Percentiles rank a stretch among this genome's conserved stretches.
phyloP scores from a whole-genome alignment of 805 yeast species.

The Ogataea pilisensis region DNA sequence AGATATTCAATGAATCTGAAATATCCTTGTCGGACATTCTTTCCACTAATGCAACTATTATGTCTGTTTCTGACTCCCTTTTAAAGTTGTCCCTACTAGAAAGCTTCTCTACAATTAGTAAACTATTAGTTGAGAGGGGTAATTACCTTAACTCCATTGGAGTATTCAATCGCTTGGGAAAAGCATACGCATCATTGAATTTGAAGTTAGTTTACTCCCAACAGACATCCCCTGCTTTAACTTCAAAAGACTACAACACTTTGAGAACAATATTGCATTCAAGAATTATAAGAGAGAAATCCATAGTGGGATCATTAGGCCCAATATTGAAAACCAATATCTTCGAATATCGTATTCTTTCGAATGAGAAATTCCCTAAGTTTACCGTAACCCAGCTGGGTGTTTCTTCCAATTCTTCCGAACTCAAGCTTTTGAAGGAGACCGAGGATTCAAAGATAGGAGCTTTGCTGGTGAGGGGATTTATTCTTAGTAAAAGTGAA shows the following conservation, averaged over 20 bases:
- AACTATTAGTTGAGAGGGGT: conserved; percentile 32
- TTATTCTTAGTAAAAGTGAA: conserved; percentile 50
- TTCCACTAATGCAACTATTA: conserved; percentile 27
- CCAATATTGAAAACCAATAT: conserved; percentile 56
- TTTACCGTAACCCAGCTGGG: conserved; percentile 40
- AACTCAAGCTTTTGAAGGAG: conserved; percentile 45
- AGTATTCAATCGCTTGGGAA: conserved; percentile 37
- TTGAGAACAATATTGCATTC: conserved; percentile 44
- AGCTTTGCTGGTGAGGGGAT: conserved; percentile 56
- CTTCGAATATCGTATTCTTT: conserved; percentile 55
- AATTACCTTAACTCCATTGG: conserved; percentile 46
- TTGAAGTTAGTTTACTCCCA: conserved; percentile 41
- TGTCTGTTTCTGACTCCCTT: conserved; percentile 27
- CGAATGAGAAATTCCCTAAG: conserved; percentile 17
- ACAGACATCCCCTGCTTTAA: conserved; percentile 15
- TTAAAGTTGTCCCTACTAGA: conserved; percentile 22
- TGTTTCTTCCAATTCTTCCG: conserved; percentile 55
- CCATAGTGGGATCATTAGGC: conserved; percentile 46
- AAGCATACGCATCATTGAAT: conserved; percentile 14
- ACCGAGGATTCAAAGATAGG: conserved; percentile 42
- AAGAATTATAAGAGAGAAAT: conserved; percentile 49
- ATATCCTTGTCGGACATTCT: conserved; percentile 12
- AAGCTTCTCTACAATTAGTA: conserved; percentile 20
- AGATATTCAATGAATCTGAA: conserved; percentile 20
- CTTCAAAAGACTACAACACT: conserved; percentile 29